Conservation (phyloP, 2,329 filamentous ascomycete genomes). For the Fusarium veterinarium region DNA sequence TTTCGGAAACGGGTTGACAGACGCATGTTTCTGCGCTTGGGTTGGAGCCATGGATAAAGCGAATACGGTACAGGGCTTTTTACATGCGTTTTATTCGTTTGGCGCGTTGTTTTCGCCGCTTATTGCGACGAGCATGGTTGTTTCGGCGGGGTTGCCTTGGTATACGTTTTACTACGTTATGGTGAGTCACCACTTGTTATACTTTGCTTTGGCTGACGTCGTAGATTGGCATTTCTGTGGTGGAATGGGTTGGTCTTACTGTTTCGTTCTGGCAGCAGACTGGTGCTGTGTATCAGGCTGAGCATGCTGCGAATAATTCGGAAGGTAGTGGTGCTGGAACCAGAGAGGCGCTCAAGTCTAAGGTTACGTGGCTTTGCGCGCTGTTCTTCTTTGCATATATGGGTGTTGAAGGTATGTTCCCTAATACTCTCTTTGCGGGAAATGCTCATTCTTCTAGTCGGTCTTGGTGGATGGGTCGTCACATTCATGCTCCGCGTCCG, state of each 20-base stretch:
- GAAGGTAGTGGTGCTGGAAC: constrained; percentile 47
- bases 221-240: constrained; percentile 57
- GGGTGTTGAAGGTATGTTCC: constrained; percentile 68
- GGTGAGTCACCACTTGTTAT: constrained; percentile 57
- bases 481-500: constrained; percentile 82
- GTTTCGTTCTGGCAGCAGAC: constrained; percentile 70
- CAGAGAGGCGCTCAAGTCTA: constrained; percentile 54
- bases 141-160: constrained; percentile 69
- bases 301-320: constrained; percentile 46
- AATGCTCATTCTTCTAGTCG: constrained; percentile 53
- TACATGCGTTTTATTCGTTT: constrained; percentile 74
- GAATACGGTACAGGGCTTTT: constrained; percentile 73
- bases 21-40: constrained; percentile 63
- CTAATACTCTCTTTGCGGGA: too few relatives aligned
- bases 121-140: constrained; percentile 75
- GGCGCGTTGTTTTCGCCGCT: constrained; percentile 73
- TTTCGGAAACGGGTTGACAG: constrained; percentile 74
- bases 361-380: constrained; percentile 73
- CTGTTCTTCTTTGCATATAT: constrained; percentile 80
- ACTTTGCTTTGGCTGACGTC: background rate
- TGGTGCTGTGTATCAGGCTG: constrained; percentile 62
- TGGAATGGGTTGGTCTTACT: constrained; percentile 66
- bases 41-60: constrained; percentile 74
- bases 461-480: constrained; percentile 82
- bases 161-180: constrained; percentile 78